phyloP scores from a whole-genome alignment of 2,329 filamentous ascomycete genomes.

The Verticillium albo-atrum region DNA sequence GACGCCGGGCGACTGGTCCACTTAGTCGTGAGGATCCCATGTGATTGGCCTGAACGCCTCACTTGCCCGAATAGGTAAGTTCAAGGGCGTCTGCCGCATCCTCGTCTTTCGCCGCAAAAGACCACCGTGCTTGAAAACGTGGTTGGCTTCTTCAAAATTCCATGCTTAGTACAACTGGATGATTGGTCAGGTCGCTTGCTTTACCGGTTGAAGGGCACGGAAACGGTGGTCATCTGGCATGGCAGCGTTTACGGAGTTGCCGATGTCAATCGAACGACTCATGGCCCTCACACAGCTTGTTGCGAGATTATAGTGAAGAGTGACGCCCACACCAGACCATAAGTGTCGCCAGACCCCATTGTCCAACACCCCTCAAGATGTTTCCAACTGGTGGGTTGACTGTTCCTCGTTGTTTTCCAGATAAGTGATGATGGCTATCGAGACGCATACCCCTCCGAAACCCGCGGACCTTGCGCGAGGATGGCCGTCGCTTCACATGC shows the following conservation, averaged over 20 bases:
- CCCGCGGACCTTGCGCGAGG: conserved; percentile 63
- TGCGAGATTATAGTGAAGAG: too few species aligned
- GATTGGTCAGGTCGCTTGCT: not conserved
- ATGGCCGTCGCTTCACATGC: conserved; percentile 59
- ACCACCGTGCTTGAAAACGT: too few species aligned
- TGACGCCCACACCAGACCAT: too few species aligned
- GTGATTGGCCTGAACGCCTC: not conserved
- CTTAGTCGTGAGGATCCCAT: not conserved
- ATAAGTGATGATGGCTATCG: not conserved
- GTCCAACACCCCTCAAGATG: too few species aligned
- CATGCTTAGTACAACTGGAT: not conserved
- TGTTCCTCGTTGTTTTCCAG: not conserved
- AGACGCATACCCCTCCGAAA: not conserved
- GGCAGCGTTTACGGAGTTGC: too few species aligned
- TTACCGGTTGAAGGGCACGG: not conserved
- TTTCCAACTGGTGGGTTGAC: too few species aligned
- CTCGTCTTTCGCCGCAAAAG: too few species aligned
- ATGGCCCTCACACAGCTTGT: too few species aligned
- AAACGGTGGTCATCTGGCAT: too few species aligned
- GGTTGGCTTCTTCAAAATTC: too few species aligned
- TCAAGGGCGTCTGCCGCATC: not conserved
- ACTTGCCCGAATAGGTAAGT: not conserved
- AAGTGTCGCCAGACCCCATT: too few species aligned
- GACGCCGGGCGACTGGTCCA: not conserved
- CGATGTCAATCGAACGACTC: too few species aligned